Base-by-base conservation (phyloP, 192 early-diverging fungal genomes). In the Coemansia sp. region DNA sequence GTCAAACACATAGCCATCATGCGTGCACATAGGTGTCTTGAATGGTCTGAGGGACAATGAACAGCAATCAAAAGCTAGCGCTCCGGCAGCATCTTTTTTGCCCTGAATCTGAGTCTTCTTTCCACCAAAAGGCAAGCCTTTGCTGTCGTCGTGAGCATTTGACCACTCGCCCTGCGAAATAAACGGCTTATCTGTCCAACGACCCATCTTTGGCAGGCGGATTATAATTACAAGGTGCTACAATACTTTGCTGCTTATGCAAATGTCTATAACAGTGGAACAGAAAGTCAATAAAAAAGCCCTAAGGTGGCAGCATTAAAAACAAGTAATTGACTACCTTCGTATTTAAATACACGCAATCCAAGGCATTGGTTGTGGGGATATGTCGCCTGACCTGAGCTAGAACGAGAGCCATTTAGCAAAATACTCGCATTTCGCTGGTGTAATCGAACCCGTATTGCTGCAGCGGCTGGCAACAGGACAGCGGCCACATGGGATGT, bases 11-110 rank as follows among this genome's bases (percentile, higher is more conserved):
- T 77, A 89, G 18, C 96, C 96, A 27, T 94, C 92, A 5, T 74
- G 75, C 0, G 93, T 91, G 73, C 93, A 96, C 56, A 93, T 84
- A 2, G 96, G 94, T 57, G 86, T 83, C 49, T 86, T 88, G 64
- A 94, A 93, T 10, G 96, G 95, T 58, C 86, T 86, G 23, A 98
- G 71, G 4, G 96, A 93, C n/a, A 98, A 82, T 3, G 94, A 86
- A 64, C 96, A 98, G 74, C 89, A 94, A 58, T 87, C 85, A 58
- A 94, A 94, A 0, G 93, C 92, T 10, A 93, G 72, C 12, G 21
- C 55, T 1, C 53, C n/a, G 22, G 91, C 91, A 22, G 84, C 64
- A 8, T 69, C 65, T n/a, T 81, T 84, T 8, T 76, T 81, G 25
- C 69, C 77, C 31, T 74, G 56, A 8, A 69, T 79, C 31, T 88